These are phyloP conservation scores for Millerago galiae DNA, from an alignment of 805 yeast species.

Conservation along the genomic window DNA sequence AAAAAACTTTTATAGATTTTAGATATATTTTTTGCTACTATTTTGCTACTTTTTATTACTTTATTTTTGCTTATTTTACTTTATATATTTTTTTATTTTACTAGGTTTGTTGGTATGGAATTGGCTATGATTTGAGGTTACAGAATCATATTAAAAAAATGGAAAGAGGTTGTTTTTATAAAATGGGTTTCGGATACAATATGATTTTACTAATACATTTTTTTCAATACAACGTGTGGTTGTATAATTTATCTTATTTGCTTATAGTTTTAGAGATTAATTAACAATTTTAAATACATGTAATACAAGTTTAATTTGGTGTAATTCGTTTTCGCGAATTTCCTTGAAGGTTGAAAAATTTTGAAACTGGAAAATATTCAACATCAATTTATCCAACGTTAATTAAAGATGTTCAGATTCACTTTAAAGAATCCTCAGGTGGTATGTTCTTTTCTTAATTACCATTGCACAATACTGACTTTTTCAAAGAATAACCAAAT, in stretches of 20 bases:
- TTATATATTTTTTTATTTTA: too few species aligned
- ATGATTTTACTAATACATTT: too few species aligned
- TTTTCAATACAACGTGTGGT: too few species aligned
- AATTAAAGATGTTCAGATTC: neutral
- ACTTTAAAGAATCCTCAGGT: neutral
- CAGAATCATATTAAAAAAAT: too few species aligned
- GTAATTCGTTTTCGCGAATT: neutral
- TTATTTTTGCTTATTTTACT: too few species aligned
- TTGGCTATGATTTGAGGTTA: too few species aligned
- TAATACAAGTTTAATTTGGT: neutral
- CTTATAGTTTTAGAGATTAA: too few species aligned
- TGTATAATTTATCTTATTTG: too few species aligned
- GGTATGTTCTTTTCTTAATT: slow-evolving; percentile 1
- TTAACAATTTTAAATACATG: neutral
- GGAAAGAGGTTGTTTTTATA: too few species aligned
- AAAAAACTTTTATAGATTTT: neutral
- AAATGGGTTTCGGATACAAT: too few species aligned
- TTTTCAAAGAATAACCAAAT: slow-evolving; percentile 13
- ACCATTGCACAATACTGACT: slow-evolving; percentile 5
- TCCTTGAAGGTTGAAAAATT: neutral
- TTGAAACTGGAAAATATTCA: neutral
- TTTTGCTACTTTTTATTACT: neutral
- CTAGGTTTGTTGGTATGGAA: too few species aligned
- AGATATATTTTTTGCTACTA: neutral
- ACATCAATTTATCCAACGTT: neutral